Base-by-base conservation (phyloP, 305 asterid genomes). In the Euphrasia arctica region DNA sequence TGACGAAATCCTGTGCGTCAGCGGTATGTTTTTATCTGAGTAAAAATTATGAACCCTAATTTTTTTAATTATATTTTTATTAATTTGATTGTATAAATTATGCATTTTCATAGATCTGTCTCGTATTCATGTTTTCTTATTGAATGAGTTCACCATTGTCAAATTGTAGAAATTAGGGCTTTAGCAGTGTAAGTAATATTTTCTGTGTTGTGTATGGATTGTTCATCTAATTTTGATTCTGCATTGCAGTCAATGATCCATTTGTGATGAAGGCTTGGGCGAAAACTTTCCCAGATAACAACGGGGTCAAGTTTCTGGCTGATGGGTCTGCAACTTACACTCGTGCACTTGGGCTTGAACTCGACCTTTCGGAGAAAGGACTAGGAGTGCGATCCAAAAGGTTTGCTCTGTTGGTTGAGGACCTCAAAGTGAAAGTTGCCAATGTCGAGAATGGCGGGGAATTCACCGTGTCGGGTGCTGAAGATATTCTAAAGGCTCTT, bases 261-360 rank as follows among this genome's bases (percentile, higher is more conserved):
- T 91, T 83, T 49, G 98, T 92, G 83, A 92, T 89, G 97, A 92
- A 87, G 87, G 98, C 97, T 10, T 89, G 98, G 98, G 89, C 88
- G 13, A 84, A 87, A 77, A 89, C 95, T 9, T 92, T 54, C 85
- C 93, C 95, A 0, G 88, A 81, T 47, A 89, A 85, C 79, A 85
- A 89, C 79, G 74, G 81, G 41, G 88, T 92, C 57, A 89, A 89
- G 78, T 92, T 92, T 74, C 65, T 89, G 41, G 96, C 97, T 0
- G 98, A 92, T 79, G 95, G 95, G 49, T 80, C 95, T 32, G 96
- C 76, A 47, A 66, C 64, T 9, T 92, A 89, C 80, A 85, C 95
- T 1, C 77, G 68, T 63, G 85, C 90, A 12, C 96, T 92, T 32
- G 96, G 92, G 14, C 80, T 85, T 54, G 91, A 92, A 72, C 96